These are phyloP conservation scores for Uncinocarpus reesii DNA, from an alignment of 2,329 filamentous ascomycete species.

Conservation along the genomic window DNA sequence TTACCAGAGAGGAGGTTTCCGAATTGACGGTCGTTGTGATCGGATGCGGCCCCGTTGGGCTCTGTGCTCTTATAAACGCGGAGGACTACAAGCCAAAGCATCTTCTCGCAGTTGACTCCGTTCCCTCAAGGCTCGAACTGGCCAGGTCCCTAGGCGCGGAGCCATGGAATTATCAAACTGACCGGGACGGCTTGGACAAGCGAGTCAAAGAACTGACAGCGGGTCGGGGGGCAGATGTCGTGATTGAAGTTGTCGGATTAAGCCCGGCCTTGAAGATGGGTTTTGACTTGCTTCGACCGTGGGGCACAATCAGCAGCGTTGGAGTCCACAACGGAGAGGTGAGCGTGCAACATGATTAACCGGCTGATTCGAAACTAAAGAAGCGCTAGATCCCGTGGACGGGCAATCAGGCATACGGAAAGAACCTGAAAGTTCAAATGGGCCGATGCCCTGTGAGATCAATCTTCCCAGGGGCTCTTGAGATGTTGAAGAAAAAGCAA, in stretches of 20 bases:
- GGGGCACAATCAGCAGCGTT: conserved; percentile 63
- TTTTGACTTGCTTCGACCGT: conserved; percentile 61
- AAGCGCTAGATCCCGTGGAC: conserved; percentile 51
- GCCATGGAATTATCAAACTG: conserved; percentile 65
- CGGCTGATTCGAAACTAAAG: conserved; percentile 3
- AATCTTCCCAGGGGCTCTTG: conserved; percentile 56
- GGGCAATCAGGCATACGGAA: conserved; percentile 53
- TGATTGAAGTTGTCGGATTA: conserved; percentile 68
- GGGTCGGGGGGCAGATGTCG: conserved; percentile 73
- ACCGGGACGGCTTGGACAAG: conserved; percentile 54
- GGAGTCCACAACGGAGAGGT: conserved; percentile 67
- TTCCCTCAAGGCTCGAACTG: conserved; percentile 62
- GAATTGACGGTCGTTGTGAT: conserved; percentile 67
- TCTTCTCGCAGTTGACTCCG: conserved; percentile 68
- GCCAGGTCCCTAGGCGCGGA: conserved; percentile 68
- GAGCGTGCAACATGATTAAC: conserved; percentile 16
- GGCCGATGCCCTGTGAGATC: conserved; percentile 65
- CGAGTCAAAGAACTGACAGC: conserved; percentile 65
- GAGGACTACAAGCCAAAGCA: conserved; percentile 65
- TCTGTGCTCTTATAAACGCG: conserved; percentile 71
- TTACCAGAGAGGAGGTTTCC: conserved; percentile 47
- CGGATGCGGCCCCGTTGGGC: conserved; percentile 74
- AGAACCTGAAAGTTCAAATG: conserved; percentile 65
- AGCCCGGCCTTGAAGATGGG: conserved; percentile 59
- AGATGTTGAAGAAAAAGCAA: conserved; percentile 56